A percentile compares a stretch with the other conserved stretches of the same genome.
Evolutionary conservation across 192 early-diverging fungal species (phyloP).

Genomic region (Backusella luteola): DNA sequence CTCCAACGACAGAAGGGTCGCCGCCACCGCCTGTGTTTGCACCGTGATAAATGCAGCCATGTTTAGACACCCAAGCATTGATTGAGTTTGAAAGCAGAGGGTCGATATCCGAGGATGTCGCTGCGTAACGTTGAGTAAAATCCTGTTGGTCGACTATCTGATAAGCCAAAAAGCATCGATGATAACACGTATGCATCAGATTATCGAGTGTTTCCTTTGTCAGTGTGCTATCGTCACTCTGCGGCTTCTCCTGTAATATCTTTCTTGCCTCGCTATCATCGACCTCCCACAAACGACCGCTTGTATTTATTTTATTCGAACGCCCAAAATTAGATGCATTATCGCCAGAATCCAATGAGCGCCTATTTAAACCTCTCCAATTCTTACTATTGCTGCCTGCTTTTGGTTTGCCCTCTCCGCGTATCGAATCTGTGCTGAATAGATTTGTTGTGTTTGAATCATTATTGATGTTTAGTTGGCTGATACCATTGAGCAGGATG

Average conservation of each 20-base stretch:
- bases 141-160: constrained; percentile 34
- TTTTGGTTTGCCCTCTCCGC: background rate
- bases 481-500: constrained; percentile 40
- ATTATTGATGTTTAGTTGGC: constrained; percentile 42
- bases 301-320: background rate
- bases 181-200: constrained; percentile 36
- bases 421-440: constrained; percentile 37
- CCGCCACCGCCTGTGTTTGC: background rate
- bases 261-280: constrained; percentile 36
- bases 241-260: constrained; percentile 32
- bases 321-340: background rate
- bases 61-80: constrained; percentile 43
- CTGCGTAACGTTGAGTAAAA: constrained; percentile 22
- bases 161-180: constrained; percentile 39
- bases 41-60: constrained; percentile 39
- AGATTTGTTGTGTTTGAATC: constrained; percentile 36
- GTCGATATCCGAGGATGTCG: constrained; percentile 20
- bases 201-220: constrained; percentile 31
- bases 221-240: constrained; percentile 20
- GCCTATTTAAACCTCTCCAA: background rate
- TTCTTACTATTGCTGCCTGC: background rate
- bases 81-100: constrained; percentile 40
- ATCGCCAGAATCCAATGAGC: background rate
- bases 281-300: constrained; percentile 40
- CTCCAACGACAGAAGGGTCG: constrained; percentile 31